Evolutionary conservation across 2,329 filamentous ascomycete genomes (phyloP).

Genomic region (Colletotrichum godetiae): DNA sequence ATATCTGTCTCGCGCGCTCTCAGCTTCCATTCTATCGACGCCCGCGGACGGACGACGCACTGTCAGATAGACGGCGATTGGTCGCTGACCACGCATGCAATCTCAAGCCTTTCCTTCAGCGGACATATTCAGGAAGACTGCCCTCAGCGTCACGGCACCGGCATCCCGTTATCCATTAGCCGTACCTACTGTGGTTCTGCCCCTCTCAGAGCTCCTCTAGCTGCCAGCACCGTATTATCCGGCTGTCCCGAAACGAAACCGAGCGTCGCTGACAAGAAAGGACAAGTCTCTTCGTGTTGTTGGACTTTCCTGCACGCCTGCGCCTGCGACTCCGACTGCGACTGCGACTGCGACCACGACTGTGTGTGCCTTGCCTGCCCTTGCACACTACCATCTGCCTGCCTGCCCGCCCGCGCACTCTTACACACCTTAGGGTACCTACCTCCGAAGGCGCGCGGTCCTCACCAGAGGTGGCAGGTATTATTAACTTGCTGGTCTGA

Average conservation of each 20-base stretch:
- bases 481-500: slow-evolving; percentile 22
- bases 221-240: slow-evolving; percentile 10
- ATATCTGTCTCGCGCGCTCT: slow-evolving; percentile 5
- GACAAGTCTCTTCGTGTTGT: neutral
- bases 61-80: slow-evolving; percentile 17
- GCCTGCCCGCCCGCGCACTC: neutral
- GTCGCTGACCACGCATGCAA: slow-evolving; percentile 24
- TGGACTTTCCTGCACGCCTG: neutral
- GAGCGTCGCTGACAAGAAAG: slow-evolving; percentile 18
- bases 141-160: neutral
- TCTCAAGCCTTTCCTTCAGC: slow-evolving; percentile 19
- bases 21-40: slow-evolving; percentile 5
- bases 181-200: slow-evolving; percentile 21
- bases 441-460: slow-evolving; percentile 9
- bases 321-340: neutral
- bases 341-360: neutral
- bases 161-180: slow-evolving; percentile 23
- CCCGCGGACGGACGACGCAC: slow-evolving; percentile 18
- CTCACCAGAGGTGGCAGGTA: slow-evolving; percentile 18
- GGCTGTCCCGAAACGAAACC: slow-evolving; percentile 31
- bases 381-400: neutral
- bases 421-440: neutral
- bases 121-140: neutral
- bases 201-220: neutral
- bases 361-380: slow-evolving; percentile 22